A percentile compares a stretch with the other conserved stretches of the same genome.
phyloP scores from a whole-genome alignment of 768 basidiomycete species.

The Neoboletus subvelutipes region DNA sequence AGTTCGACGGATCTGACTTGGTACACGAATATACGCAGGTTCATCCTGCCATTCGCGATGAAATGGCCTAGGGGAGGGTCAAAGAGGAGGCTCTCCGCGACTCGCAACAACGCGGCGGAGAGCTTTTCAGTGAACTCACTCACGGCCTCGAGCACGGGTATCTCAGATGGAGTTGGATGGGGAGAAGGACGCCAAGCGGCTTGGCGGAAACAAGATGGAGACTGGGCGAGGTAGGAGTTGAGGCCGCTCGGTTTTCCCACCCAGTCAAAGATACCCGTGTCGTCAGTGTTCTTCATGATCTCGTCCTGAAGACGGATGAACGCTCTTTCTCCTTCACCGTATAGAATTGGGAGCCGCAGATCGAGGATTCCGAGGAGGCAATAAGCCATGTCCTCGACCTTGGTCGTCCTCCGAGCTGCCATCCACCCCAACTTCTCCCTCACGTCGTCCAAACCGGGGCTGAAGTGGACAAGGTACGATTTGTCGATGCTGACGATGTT shows the following conservation, averaged over 20 bases:
- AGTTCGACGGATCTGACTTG: slow-evolving; percentile 17
- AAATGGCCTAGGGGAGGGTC: slow-evolving; percentile 31
- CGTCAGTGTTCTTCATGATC: slow-evolving; percentile 28
- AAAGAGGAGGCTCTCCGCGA: slow-evolving; percentile 19
- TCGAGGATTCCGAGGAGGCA: slow-evolving; percentile 30
- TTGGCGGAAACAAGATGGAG: slow-evolving; percentile 24
- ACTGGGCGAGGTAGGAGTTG: slow-evolving; percentile 27
- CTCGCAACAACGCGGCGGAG: slow-evolving; percentile 12
- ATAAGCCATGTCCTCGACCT: slow-evolving; percentile 31
- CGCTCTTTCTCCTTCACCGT: slow-evolving; percentile 23
- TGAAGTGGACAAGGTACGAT: slow-evolving; percentile 20
- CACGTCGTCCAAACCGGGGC: slow-evolving; percentile 26
- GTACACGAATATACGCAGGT: slow-evolving; percentile 26
- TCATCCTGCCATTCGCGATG: slow-evolving; percentile 32
- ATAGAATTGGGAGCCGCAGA: slow-evolving; percentile 29
- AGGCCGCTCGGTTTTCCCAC: slow-evolving; percentile 26
- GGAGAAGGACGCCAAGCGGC: slow-evolving; percentile 8
- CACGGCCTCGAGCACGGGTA: slow-evolving; percentile 12
- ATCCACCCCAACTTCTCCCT: slow-evolving; percentile 31
- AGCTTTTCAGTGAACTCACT: slow-evolving; percentile 17
- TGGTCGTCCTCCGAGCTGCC: slow-evolving; percentile 28
- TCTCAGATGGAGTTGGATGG: neutral
- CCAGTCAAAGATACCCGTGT: slow-evolving; percentile 30
- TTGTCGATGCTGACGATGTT: slow-evolving; percentile 19
- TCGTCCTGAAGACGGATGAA: slow-evolving; percentile 29